Evolutionary conservation across 345 rosid genomes (phyloP), one percentile per base, ranked within the genome.

Genomic region (Lenwebbia sp.): DNA sequence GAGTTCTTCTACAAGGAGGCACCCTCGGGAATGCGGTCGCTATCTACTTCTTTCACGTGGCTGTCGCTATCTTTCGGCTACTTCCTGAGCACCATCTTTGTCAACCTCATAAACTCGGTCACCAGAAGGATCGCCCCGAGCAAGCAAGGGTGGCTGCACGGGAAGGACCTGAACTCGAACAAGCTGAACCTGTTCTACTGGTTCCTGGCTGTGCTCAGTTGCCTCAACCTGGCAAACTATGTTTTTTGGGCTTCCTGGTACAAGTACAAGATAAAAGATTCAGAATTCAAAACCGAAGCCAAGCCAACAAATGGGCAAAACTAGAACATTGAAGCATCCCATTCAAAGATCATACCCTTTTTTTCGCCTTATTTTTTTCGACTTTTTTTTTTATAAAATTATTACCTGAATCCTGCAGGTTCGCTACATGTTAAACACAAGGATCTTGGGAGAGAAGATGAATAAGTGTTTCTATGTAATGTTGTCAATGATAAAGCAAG

Each of bases 1-100:
- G 98, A 93, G 87, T 93, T 95, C 88, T 95, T 95, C 89, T 95
- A 95, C 90, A 92, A 90, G 85, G 96, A 95, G 86, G 91, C 95
- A 2, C 88, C 91, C 2, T 90, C 87, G 55, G 93, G 94, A 62
- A 95, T 94, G 97, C 92, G 89, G n/a, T 91, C 93, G 0, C 93
- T 95, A 82, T 86, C 92, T 15, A 95, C 95, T 0, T 95, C 97
- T 82, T 87, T 93, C 90, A 93, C 98, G 7, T 92, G 92, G 83
- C 93, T 95, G 87, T 95, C 95, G 0, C 89, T 90, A 86, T 93
- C 97, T 4, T 94, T 95, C 76, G 95, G 97, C 25, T 93, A 93
- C 88, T 94, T 93, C 83, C 83, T 93, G 13, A 94, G 98, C 90
- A 89, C 97, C 37, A 84, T 94, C 76, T 88, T 95, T 12, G 96